Evolutionary conservation across 148 eudicot species (phyloP).

Genomic region (Fallopia convolvulus): DNA sequence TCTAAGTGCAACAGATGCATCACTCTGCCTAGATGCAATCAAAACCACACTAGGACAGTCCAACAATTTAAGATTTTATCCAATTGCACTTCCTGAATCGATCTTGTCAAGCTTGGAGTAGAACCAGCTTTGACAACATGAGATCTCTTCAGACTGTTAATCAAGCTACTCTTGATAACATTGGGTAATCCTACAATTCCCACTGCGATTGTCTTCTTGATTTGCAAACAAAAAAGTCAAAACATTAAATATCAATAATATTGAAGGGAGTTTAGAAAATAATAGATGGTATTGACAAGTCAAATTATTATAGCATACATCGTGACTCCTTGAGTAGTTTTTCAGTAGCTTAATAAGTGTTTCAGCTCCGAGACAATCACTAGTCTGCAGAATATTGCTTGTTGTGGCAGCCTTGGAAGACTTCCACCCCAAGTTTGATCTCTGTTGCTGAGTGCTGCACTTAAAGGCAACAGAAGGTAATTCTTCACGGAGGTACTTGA

Average conservation of each 20-base stretch:
- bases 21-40: constrained; percentile 67
- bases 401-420: constrained; percentile 58
- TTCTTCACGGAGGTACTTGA: constrained; percentile 95
- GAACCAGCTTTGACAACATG: constrained; percentile 91
- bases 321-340: constrained; percentile 92
- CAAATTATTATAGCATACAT: constrained; percentile 33
- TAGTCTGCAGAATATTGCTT: constrained; percentile 62
- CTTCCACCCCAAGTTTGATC: constrained; percentile 77
- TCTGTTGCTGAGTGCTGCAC: constrained; percentile 95
- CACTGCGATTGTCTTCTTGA: constrained; percentile 82
- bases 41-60: constrained; percentile 98
- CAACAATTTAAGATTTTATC: constrained; percentile 85
- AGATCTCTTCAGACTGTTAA: constrained; percentile 92
- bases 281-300: not conserved
- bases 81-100: constrained; percentile 94
- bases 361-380: constrained; percentile 98
- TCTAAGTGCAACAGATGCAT: constrained; percentile 70
- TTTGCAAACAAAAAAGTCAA: constrained; percentile 33
- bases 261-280: not conserved
- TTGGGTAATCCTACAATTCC: constrained; percentile 93
- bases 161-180: constrained; percentile 96
- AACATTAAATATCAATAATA: not conserved
- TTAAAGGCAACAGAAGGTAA: constrained; percentile 91
- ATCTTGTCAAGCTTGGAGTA: constrained; percentile 91
- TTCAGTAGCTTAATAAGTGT: constrained; percentile 77